Conservation (phyloP, 441 rosid genomes). For the Codiaeum variegatum region DNA sequence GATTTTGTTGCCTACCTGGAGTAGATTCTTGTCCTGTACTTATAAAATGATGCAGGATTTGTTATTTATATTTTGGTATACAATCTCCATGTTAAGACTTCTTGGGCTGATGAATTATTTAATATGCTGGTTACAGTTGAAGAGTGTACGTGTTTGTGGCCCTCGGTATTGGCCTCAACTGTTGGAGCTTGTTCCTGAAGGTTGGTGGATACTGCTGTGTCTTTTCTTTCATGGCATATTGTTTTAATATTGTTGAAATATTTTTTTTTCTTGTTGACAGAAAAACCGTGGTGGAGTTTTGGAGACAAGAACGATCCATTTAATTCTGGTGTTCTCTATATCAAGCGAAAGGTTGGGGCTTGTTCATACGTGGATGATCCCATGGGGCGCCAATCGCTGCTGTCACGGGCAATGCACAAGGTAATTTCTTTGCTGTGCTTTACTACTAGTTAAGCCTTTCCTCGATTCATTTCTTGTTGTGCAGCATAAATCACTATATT, state of each 20-base stretch:
- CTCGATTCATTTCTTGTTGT: conserved; percentile 3
- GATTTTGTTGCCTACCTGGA: conserved; percentile 13
- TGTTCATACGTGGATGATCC: conserved; percentile 98
- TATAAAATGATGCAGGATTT: background rate
- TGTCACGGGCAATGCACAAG: conserved; percentile 98
- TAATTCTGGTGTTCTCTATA: conserved; percentile 78
- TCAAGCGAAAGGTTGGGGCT: conserved; percentile 95
- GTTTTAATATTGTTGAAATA: conserved; percentile 8
- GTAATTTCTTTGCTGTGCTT: conserved; percentile 32
- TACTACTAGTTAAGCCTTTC: conserved; percentile 16
- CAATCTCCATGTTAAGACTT: background rate
- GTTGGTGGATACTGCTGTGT: conserved; percentile 36
- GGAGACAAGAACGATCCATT: conserved; percentile 78
- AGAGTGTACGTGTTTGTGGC: conserved; percentile 78
- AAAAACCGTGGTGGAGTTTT: conserved; percentile 85
- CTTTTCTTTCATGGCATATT: conserved; percentile 21
- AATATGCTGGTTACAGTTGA: conserved; percentile 57
- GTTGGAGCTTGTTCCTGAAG: conserved; percentile 83
- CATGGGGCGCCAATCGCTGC: conserved; percentile 83
- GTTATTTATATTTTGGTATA: background rate
- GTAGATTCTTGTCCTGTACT: too few relatives aligned
- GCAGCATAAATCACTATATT: conserved; percentile 12
- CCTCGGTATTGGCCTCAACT: conserved; percentile 98
- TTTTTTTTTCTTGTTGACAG: conserved; percentile 36
- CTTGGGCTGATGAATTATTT: conserved; percentile 17